A percentile compares a stretch with the other conserved stretches of the same genome.
These are phyloP conservation scores for Acacia melanoxylon DNA, from an alignment of 306 rosid genomes.

Conservation along the genomic window DNA sequence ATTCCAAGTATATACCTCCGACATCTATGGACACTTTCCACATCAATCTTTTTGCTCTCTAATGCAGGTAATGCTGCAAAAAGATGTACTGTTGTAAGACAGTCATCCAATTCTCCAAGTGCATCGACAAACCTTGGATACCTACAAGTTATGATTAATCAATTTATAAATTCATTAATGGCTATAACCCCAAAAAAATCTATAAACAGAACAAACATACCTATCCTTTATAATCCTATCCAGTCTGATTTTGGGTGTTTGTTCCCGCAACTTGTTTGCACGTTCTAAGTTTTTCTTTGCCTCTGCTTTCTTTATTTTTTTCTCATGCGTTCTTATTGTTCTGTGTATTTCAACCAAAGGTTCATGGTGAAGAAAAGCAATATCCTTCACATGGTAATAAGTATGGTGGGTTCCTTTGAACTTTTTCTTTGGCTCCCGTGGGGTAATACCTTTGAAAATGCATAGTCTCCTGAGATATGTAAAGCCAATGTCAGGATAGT, in stretches of 20 bases:
- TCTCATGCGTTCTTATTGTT: constrained; percentile 68
- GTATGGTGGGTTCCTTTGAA: constrained; percentile 91
- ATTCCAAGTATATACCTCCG: constrained; percentile 58
- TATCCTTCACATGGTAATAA: constrained; percentile 89
- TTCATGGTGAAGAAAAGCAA: constrained; percentile 86
- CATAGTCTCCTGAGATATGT: constrained; percentile 65
- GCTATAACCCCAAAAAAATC: not conserved
- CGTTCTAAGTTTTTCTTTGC: constrained; percentile 80
- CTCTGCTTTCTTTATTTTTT: constrained; percentile 81
- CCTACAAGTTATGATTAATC: constrained; percentile 40
- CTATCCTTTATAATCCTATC: constrained; percentile 78
- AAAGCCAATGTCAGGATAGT: constrained; percentile 20
- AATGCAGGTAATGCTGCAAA: constrained; percentile 85
- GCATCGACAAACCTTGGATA: constrained; percentile 90
- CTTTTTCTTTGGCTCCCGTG: constrained; percentile 95
- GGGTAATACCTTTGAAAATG: constrained; percentile 88
- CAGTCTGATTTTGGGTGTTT: constrained; percentile 60
- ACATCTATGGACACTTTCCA: constrained; percentile 62
- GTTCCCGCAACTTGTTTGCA: constrained; percentile 53
- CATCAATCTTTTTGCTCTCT: constrained; percentile 72
- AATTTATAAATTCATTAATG: constrained; percentile 10
- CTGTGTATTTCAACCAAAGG: constrained; percentile 75
- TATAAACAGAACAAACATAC: constrained; percentile 39
- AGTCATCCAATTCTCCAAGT: constrained; percentile 90
- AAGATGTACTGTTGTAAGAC: constrained; percentile 90